phyloP scores from a whole-genome alignment of 441 rosid genomes.

The Pelargonium cotyledonis region DNA sequence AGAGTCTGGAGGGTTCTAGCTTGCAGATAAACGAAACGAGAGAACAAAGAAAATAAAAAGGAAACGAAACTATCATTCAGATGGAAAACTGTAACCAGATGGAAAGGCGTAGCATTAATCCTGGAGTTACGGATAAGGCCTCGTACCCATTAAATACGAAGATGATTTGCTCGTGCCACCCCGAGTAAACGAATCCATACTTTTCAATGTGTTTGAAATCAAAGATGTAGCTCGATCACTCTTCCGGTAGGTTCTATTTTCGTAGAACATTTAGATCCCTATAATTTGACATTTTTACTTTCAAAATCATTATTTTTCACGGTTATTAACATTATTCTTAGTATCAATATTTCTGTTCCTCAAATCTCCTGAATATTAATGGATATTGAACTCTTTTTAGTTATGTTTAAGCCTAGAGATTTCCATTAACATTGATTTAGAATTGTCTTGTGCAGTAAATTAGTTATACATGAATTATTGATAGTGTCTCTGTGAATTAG shows the following conservation, averaged over 20 bases:
- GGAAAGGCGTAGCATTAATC: conserved; percentile 11
- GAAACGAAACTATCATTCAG: conserved; percentile 5
- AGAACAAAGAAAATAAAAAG: neutral
- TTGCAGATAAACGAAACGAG: conserved; percentile 8
- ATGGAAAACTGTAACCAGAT: neutral
- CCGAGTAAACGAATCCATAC: neutral
- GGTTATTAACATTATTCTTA: neutral
- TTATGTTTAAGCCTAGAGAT: no score
- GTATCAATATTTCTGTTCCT: neutral
- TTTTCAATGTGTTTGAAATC: neutral
- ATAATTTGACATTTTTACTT: neutral
- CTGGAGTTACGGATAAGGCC: conserved; percentile 15
- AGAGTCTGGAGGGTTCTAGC: conserved; percentile 24
- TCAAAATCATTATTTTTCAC: neutral
- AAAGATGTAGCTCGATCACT: neutral
- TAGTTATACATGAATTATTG: no score
- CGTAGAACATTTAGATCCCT: neutral
- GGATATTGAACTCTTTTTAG: neutral
- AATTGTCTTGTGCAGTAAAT: no score
- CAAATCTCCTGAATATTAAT: neutral
- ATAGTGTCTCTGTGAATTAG: no score
- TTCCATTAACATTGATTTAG: no score
- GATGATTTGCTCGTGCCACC: conserved; percentile 8
- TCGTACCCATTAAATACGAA: conserved; percentile 8
- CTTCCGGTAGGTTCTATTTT: neutral